These are phyloP conservation scores for Erythrobasidium hasegawianum DNA, from an alignment of 1,284 basidiomycete genomes.

Conservation along the genomic window DNA sequence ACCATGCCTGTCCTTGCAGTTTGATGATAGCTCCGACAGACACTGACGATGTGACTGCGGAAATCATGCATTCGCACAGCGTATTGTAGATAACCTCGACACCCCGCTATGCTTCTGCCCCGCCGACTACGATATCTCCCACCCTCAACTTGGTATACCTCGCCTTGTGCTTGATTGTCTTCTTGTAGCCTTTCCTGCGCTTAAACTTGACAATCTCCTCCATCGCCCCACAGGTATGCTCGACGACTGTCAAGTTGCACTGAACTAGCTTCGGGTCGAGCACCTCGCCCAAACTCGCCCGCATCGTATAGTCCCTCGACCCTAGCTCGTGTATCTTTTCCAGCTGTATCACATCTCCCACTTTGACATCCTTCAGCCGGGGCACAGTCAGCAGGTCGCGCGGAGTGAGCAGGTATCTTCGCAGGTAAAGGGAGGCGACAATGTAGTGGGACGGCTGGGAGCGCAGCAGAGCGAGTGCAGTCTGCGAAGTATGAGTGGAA, in stretches of 20 bases:
- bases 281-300: constrained; percentile 49
- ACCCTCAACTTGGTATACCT: constrained; percentile 71
- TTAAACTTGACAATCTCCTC: constrained; percentile 92
- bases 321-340: constrained; percentile 90
- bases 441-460: constrained; percentile 79
- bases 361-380: constrained; percentile 69
- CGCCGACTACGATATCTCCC: constrained; percentile 42
- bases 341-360: constrained; percentile 79
- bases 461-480: constrained; percentile 51
- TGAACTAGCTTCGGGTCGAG: constrained; percentile 59
- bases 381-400: constrained; percentile 90
- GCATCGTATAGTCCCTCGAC: constrained; percentile 87
- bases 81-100: too few relatives aligned
- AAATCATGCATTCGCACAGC: too few relatives aligned
- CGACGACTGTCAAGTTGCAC: constrained; percentile 83
- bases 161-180: constrained; percentile 81
- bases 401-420: constrained; percentile 81
- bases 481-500: not conserved
- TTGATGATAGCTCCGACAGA: too few relatives aligned
- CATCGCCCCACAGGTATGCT: constrained; percentile 92
- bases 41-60: too few relatives aligned
- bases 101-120: too few relatives aligned
- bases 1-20: too few relatives aligned
- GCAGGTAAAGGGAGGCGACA: constrained; percentile 79
- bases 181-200: constrained; percentile 90